Evolutionary conservation across 164 flowering plant genomes (phyloP).

Genomic region (Malania oleifera): DNA sequence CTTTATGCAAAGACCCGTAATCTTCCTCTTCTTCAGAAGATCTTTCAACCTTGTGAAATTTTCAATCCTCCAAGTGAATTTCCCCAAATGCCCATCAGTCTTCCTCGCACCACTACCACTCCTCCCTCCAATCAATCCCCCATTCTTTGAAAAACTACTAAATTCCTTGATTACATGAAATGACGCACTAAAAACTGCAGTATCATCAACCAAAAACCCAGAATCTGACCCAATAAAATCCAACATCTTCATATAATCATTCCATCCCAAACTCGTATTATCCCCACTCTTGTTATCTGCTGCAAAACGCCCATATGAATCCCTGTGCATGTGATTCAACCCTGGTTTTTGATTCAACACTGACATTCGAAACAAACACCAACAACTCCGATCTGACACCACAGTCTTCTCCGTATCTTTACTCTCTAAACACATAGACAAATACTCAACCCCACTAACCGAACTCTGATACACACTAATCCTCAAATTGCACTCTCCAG

Average conservation of each 20-base stretch:
- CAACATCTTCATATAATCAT: conserved; percentile 94
- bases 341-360: conserved; percentile 88
- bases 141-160: conserved; percentile 72
- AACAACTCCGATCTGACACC: conserved; percentile 73
- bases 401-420: conserved; percentile 80
- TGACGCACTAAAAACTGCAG: conserved; percentile 82
- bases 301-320: conserved; percentile 92
- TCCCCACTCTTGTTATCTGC: conserved; percentile 92
- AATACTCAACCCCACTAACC: conserved; percentile 70
- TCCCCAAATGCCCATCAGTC: conserved; percentile 85
- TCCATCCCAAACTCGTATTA: conserved; percentile 96
- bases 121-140: conserved; percentile 52
- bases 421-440: conserved; percentile 97
- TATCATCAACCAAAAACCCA: conserved; percentile 85
- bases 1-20: conserved; percentile 92
- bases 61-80: conserved; percentile 91
- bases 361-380: conserved; percentile 97
- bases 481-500: conserved; percentile 87
- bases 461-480: conserved; percentile 93
- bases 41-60: conserved; percentile 91
- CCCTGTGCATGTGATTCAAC: conserved; percentile 79
- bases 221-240: conserved; percentile 65
- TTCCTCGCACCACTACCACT: conserved; percentile 52
- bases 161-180: conserved; percentile 92
- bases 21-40: conserved; percentile 91